Evolutionary conservation across 2,329 filamentous ascomycete species (phyloP).

Genomic region (Lojkania enalia): DNA sequence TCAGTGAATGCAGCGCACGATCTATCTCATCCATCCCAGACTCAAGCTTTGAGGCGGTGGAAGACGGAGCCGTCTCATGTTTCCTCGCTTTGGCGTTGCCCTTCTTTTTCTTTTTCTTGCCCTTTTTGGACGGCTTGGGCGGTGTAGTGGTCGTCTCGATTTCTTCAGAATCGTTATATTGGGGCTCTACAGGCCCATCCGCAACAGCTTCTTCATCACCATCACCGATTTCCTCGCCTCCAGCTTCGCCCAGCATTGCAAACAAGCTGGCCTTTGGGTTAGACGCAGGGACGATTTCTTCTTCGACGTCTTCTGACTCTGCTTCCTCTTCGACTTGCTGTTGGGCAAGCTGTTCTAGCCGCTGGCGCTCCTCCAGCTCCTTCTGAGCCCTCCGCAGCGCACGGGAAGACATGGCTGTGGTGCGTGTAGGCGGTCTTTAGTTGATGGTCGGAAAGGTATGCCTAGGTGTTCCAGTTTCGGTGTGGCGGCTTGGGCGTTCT

Average conservation of each 20-base stretch:
- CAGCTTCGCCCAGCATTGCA: conserved; percentile 49
- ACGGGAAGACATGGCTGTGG: conserved; percentile 67
- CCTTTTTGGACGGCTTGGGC: conserved; percentile 44
- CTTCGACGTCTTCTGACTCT: conserved; percentile 44
- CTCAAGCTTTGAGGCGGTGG: conserved; percentile 26
- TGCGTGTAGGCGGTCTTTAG: no score
- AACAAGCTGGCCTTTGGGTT: conserved; percentile 50
- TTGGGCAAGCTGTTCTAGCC: conserved; percentile 46
- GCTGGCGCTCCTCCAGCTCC: conserved; percentile 61
- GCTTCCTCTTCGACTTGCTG: conserved; percentile 42
- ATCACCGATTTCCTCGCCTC: conserved; percentile 41
- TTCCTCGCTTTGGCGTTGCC: conserved; percentile 53
- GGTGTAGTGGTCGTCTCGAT: conserved; percentile 24
- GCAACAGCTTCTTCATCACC: conserved; percentile 35
- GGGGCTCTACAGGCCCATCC: conserved; percentile 11
- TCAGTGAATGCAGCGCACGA: conserved; percentile 62
- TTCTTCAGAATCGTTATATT: no score
- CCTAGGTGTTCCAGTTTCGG: no score
- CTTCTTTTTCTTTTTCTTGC: conserved; percentile 67
- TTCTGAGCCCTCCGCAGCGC: conserved; percentile 67
- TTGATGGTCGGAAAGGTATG: no score
- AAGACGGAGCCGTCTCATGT: conserved; percentile 14
- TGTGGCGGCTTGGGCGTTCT: no score
- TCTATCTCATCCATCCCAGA: conserved; percentile 66
- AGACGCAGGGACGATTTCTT: conserved; percentile 35